phyloP scores from a whole-genome alignment of 305 asterid genomes.

The Plantago coronopus region DNA sequence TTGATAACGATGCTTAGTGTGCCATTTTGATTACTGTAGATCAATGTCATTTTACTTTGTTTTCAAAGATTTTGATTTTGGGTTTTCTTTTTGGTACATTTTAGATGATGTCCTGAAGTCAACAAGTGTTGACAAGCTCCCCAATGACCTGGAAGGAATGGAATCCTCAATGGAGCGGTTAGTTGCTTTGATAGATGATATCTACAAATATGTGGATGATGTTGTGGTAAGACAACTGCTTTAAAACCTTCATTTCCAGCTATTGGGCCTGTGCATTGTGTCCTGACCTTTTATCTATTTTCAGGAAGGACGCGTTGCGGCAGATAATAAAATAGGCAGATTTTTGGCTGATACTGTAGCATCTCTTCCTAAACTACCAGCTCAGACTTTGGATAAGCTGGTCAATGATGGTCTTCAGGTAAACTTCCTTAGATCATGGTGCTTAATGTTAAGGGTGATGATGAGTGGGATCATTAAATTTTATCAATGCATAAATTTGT shows the following conservation, averaged over 20 bases:
- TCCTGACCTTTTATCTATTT: not conserved
- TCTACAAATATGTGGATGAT: conserved; percentile 78
- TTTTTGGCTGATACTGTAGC: conserved; percentile 61
- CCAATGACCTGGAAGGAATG: conserved; percentile 85
- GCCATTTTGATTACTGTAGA: too few species aligned
- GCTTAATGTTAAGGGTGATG: not conserved
- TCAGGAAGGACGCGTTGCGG: conserved; percentile 72
- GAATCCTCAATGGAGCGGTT: conserved; percentile 76
- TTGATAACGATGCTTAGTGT: too few species aligned
- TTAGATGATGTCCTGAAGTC: conserved; percentile 78
- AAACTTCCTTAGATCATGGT: conserved; percentile 4
- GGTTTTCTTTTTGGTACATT: conserved; percentile 15
- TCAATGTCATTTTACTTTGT: too few species aligned
- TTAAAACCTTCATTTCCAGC: not conserved
- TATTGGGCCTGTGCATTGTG: not conserved
- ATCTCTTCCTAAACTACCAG: conserved; percentile 65
- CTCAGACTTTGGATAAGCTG: conserved; percentile 62
- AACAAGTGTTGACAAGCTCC: conserved; percentile 67
- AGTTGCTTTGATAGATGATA: conserved; percentile 73
- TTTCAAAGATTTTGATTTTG: too few species aligned
- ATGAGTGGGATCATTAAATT: too few species aligned
- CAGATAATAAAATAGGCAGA: conserved; percentile 72
- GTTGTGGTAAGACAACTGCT: conserved; percentile 63
- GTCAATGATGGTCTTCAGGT: conserved; percentile 87
- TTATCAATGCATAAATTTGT: not conserved